These are phyloP conservation scores for Ajuga reptans DNA, from an alignment of 305 asterid genomes.

Conservation along the genomic window DNA sequence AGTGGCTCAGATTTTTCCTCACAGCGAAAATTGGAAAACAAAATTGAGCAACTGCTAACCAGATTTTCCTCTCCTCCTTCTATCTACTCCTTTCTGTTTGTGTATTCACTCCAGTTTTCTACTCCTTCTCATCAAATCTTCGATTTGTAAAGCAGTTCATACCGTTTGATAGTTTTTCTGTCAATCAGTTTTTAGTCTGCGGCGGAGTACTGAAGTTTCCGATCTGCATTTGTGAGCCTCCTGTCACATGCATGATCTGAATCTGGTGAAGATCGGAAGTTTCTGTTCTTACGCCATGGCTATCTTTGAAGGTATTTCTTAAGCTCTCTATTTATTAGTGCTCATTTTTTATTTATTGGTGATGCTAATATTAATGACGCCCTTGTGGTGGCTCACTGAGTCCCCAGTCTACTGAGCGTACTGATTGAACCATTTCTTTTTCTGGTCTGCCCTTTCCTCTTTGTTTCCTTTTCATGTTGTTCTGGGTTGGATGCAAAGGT, in stretches of 20 bases:
- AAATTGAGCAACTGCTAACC: conserved; percentile 6
- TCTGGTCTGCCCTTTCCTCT: neutral
- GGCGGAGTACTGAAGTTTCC: conserved; percentile 17
- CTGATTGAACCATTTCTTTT: conserved; percentile 33
- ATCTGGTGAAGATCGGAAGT: conserved; percentile 19
- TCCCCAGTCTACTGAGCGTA: conserved; percentile 20
- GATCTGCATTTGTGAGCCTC: conserved; percentile 34
- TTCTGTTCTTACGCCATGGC: conserved; percentile 21
- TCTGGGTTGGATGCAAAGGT: conserved; percentile 47
- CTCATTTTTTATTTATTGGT: neutral
- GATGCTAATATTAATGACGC: conserved; percentile 14
- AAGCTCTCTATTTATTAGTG: neutral
- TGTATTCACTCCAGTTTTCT: neutral
- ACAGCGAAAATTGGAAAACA: conserved; percentile 10
- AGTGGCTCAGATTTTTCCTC: conserved; percentile 68
- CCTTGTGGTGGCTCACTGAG: conserved; percentile 23
- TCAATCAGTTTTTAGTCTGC: neutral
- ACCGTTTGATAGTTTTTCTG: neutral
- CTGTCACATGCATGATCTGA: conserved; percentile 30
- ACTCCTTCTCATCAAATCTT: neutral
- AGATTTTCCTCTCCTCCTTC: neutral
- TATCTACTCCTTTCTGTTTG: conserved; percentile 4
- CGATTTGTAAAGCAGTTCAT: neutral
- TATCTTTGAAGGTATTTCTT: conserved; percentile 33
- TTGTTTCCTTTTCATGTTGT: conserved; percentile 14